These are phyloP conservation scores for Globisporangium cystogenes DNA, from an alignment of 352 stramenopile genomes.

Conservation along the genomic window DNA sequence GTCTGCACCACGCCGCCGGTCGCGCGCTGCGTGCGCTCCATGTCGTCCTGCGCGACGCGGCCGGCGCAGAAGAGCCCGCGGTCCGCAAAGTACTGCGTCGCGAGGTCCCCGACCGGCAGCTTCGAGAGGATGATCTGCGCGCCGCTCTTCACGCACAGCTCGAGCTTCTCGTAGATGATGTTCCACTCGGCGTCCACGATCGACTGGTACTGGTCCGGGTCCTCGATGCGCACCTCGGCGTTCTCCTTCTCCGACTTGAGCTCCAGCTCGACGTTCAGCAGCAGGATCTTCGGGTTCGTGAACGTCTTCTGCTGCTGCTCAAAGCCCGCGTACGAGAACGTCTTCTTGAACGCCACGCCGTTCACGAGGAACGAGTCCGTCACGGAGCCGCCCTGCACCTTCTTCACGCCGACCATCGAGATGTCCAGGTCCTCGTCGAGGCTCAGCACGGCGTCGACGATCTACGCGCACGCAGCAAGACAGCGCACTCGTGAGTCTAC, in stretches of 20 bases:
- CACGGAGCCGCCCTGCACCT: constrained; percentile 96
- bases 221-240: constrained; percentile 96
- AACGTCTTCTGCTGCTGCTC: constrained; percentile 99
- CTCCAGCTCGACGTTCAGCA: constrained; percentile 99
- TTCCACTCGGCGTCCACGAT: constrained; percentile 99
- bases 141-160: constrained; percentile 86
- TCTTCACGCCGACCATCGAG: constrained; percentile 97
- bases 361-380: constrained; percentile 97
- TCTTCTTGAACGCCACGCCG: constrained; percentile 99
- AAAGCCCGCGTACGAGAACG: constrained; percentile 99
- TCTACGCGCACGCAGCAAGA: constrained; percentile 19
- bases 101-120: constrained; percentile 94
- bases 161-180: constrained; percentile 99
- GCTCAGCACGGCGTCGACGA: constrained; percentile 94
- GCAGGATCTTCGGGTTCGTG: constrained; percentile 93
- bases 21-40: constrained; percentile 95
- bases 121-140: constrained; percentile 98
- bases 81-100: constrained; percentile 99
- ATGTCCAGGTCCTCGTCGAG: constrained; percentile 88
- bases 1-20: constrained; percentile 94
- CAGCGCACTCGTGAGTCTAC: not conserved
- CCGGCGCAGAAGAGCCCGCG: constrained; percentile 97
- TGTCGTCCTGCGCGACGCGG: constrained; percentile 95
- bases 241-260: constrained; percentile 99
- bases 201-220: constrained; percentile 98